phyloP scores from a whole-genome alignment of 352 stramenopile species.

The Nothophytophthora sp. region DNA sequence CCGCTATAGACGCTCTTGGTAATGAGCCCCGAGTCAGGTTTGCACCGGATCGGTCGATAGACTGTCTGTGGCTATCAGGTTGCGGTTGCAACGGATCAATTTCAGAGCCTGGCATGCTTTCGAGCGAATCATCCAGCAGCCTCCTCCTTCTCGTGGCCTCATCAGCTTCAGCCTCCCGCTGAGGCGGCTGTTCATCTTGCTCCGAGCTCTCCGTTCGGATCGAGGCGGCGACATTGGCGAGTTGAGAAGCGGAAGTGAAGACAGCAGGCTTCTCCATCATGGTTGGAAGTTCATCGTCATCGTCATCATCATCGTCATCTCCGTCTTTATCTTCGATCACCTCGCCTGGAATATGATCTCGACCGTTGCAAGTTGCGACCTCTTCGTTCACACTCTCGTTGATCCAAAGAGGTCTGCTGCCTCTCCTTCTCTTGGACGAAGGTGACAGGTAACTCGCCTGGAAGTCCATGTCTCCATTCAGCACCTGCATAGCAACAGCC shows the following conservation, averaged over 20 bases:
- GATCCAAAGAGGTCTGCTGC: slow-evolving; percentile 1
- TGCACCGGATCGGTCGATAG: slow-evolving; percentile 3
- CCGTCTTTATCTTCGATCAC: not conserved
- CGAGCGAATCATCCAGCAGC: slow-evolving; percentile 4
- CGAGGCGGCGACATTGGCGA: slow-evolving; percentile 6
- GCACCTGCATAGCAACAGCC: slow-evolving; percentile 33
- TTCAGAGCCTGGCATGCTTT: slow-evolving; percentile 3
- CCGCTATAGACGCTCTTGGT: slow-evolving; percentile 12
- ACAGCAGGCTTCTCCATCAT: slow-evolving; percentile 49
- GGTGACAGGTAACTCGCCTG: slow-evolving; percentile 52
- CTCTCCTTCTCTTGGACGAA: slow-evolving; percentile 13
- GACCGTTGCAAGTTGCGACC: no score
- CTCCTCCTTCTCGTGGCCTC: not conserved
- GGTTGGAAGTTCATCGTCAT: slow-evolving; percentile 51
- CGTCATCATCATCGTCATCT: slow-evolving; percentile 27
- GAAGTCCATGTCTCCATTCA: slow-evolving; percentile 60
- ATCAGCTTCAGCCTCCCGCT: not conserved
- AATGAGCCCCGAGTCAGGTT: slow-evolving; percentile 11
- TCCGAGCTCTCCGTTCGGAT: slow-evolving; percentile 29
- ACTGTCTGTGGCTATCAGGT: not conserved
- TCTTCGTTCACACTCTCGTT: no score
- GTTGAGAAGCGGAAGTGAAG: not conserved
- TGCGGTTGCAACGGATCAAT: not conserved
- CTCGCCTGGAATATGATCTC: not conserved
- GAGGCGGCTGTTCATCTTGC: not conserved